These are phyloP conservation scores for Avena atlantica DNA, from an alignment of 176 grass and related monocot genomes.

Conservation along the genomic window DNA sequence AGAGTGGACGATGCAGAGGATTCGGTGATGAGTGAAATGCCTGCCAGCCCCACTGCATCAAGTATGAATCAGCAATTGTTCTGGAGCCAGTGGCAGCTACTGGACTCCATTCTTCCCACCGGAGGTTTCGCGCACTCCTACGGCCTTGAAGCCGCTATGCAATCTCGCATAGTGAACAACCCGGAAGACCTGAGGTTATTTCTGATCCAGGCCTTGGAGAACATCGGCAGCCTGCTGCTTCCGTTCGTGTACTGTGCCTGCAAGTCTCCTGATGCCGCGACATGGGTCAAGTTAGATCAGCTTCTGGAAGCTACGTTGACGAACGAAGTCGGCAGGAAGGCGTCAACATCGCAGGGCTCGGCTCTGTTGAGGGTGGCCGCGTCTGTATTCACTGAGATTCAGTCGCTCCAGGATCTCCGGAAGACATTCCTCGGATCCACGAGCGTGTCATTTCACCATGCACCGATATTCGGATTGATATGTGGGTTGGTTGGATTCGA, in stretches of 20 bases:
- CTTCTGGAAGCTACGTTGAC: constrained; percentile 83
- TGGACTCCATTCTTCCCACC: constrained; percentile 87
- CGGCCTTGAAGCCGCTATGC: constrained; percentile 77
- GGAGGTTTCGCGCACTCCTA: constrained; percentile 89
- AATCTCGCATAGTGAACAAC: constrained; percentile 62
- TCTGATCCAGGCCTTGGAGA: constrained; percentile 74
- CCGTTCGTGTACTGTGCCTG: constrained; percentile 66
- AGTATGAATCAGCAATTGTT: constrained; percentile 32
- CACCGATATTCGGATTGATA: constrained; percentile 73
- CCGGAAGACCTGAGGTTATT: constrained; percentile 63
- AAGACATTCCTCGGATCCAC: constrained; percentile 56
- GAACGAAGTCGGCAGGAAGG: constrained; percentile 81
- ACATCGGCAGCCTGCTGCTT: constrained; percentile 72
- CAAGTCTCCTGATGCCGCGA: constrained; percentile 51
- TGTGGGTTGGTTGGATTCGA: constrained; percentile 74
- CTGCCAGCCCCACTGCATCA: not conserved
- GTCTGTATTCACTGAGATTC: constrained; percentile 70
- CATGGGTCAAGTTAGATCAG: constrained; percentile 66
- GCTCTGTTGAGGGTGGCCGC: constrained; percentile 73
- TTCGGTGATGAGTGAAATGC: constrained; percentile 27
- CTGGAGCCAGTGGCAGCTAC: constrained; percentile 89
- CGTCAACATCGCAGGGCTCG: constrained; percentile 69
- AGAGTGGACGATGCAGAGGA: constrained; percentile 25
- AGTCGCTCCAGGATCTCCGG: constrained; percentile 59
- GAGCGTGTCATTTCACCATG: constrained; percentile 68